Evolutionary conservation across 306 rosid genomes (phyloP).

Genomic region (Alnus rubra): DNA sequence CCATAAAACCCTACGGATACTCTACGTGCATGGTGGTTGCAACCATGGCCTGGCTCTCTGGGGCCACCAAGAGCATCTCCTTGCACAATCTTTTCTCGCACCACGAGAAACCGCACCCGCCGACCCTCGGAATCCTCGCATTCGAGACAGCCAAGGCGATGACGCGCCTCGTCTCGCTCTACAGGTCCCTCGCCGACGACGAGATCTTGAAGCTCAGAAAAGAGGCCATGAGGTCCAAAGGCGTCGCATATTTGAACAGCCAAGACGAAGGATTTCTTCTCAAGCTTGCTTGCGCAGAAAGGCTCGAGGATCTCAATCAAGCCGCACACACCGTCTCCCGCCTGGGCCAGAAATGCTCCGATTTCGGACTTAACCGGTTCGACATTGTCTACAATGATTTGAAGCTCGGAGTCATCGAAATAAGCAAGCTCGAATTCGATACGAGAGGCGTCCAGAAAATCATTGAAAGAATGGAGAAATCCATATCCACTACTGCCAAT

Average conservation of each 20-base stretch:
- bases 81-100: conserved; percentile 28
- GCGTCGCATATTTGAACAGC: conserved; percentile 50
- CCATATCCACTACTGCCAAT: conserved; percentile 32
- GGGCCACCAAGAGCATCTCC: conserved; percentile 9
- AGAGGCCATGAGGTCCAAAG: conserved; percentile 37
- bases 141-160: conserved; percentile 66
- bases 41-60: conserved; percentile 34
- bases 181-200: conserved; percentile 53
- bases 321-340: conserved; percentile 48
- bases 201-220: conserved; percentile 43
- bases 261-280: conserved; percentile 52
- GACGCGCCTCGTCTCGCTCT: conserved; percentile 58
- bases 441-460: conserved; percentile 21
- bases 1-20: background rate
- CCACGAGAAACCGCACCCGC: conserved; percentile 13
- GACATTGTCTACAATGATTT: conserved; percentile 36
- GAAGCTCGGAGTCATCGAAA: conserved; percentile 27
- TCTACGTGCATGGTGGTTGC: conserved; percentile 34
- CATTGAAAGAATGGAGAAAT: conserved; percentile 49
- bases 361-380: conserved; percentile 25
- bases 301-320: conserved; percentile 58
- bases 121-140: conserved; percentile 54
- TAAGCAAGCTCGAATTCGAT: conserved; percentile 31
- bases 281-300: conserved; percentile 61
- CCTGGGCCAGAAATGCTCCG: conserved; percentile 41